Conservation (phyloP, 768 basidiomycete genomes). For the Pleurotus citrinopileatus region DNA sequence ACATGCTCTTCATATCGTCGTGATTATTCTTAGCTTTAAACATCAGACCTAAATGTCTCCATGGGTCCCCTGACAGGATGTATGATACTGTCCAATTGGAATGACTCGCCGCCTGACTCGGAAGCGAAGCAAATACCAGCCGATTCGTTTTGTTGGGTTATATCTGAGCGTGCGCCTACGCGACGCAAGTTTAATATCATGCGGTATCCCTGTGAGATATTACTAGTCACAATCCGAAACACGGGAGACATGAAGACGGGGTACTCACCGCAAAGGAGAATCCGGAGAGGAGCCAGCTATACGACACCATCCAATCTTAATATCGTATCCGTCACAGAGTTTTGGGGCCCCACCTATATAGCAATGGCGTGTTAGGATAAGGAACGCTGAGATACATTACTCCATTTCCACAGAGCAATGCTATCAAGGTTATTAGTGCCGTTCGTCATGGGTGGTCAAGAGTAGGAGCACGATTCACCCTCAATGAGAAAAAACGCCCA, state of each 20-base stretch:
- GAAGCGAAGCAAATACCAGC: not conserved
- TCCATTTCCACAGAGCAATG: not conserved
- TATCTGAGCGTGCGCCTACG: not conserved
- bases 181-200: not conserved
- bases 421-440: not conserved
- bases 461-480: slow-evolving; percentile 2
- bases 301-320: too few relatives aligned
- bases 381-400: not conserved
- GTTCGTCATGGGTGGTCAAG: not conserved
- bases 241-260: not conserved
- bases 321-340: too few relatives aligned
- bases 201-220: slow-evolving; percentile 3
- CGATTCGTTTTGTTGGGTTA: not conserved
- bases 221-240: not conserved
- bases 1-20: too few relatives aligned
- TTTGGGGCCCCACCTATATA: not conserved
- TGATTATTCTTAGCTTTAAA: too few relatives aligned
- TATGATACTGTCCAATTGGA: not conserved
- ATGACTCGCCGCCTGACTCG: not conserved
- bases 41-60: not conserved
- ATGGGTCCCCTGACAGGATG: too few relatives aligned
- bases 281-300: not conserved
- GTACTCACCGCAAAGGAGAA: slow-evolving; percentile 5
- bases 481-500: slow-evolving; percentile 18
- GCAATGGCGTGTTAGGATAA: not conserved